phyloP scores from a whole-genome alignment of 2,329 filamentous ascomycete species.

The Claviceps purpurea region DNA sequence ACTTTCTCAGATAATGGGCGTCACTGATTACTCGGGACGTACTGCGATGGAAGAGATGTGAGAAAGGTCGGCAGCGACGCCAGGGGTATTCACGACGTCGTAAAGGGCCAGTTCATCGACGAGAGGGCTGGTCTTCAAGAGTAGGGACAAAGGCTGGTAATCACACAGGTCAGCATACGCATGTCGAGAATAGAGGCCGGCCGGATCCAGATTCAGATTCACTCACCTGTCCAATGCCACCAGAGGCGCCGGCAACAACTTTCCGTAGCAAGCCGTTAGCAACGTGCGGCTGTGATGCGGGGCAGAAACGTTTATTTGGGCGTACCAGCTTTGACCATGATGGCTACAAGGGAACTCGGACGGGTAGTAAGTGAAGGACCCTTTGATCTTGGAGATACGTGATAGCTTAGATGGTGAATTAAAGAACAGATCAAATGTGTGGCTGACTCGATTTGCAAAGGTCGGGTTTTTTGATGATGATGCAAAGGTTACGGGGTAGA shows the following conservation, averaged over 20 bases:
- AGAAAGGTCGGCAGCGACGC: constrained; percentile 89
- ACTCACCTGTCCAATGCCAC: constrained; percentile 92
- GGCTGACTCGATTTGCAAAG: not conserved
- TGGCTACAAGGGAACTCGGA: constrained; percentile 9
- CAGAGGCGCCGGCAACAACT: constrained; percentile 89
- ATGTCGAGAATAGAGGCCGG: not conserved
- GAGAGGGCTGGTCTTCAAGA: constrained; percentile 80
- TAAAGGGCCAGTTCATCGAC: constrained; percentile 91
- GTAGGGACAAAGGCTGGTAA: constrained; percentile 76
- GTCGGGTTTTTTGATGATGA: not conserved
- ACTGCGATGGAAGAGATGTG: constrained; percentile 89
- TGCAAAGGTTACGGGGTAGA: not conserved
- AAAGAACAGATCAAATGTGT: not conserved
- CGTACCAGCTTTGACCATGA: constrained; percentile 51
- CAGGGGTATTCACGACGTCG: constrained; percentile 98
- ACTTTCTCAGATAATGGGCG: not conserved
- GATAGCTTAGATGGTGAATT: not conserved
- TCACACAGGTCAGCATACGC: constrained; percentile 12
- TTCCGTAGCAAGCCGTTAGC: constrained; percentile 6
- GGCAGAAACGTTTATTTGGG: constrained; percentile 11
- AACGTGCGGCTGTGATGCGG: constrained; percentile 11
- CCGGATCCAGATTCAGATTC: not conserved
- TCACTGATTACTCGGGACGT: constrained; percentile 15
- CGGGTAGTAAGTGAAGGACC: not conserved
- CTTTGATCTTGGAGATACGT: not conserved